These are phyloP conservation scores for Gracilaria gracilis DNA, from an alignment of 23 red algal genomes.

Conservation along the genomic window DNA sequence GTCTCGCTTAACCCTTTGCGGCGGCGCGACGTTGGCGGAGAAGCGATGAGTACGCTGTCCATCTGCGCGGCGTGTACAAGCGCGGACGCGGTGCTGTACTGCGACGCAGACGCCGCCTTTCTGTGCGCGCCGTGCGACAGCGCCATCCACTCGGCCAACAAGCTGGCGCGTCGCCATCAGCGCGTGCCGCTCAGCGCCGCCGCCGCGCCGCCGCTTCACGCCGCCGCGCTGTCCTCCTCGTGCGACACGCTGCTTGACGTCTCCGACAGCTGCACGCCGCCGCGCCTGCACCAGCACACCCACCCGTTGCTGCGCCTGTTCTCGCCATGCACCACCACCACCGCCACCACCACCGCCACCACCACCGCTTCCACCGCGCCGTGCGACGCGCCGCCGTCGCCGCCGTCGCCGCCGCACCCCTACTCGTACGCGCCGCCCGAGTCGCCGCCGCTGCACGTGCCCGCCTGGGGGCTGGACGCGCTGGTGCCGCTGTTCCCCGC, in stretches of 20 bases:
- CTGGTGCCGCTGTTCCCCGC: constrained; percentile 13
- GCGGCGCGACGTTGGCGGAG: too few relatives aligned
- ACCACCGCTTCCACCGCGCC: background rate
- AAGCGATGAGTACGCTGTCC: background rate
- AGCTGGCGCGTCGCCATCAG: constrained; percentile 18
- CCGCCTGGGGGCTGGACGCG: background rate
- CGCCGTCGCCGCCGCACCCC: too few relatives aligned
- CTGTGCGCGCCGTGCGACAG: constrained; percentile 58
- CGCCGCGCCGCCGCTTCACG: background rate
- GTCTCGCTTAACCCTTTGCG: too few relatives aligned
- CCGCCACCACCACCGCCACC: background rate
- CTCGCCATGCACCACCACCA: background rate
- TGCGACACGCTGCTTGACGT: background rate
- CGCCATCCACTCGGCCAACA: constrained; percentile 40
- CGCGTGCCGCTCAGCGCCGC: constrained; percentile 6
- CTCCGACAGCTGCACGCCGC: background rate
- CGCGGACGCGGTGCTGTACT: constrained; percentile 31
- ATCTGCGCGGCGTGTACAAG: constrained; percentile 14
- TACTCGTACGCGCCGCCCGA: too few relatives aligned
- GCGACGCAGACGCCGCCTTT: constrained; percentile 28
- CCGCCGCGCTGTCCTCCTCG: background rate
- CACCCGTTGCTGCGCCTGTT: background rate
- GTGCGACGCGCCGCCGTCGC: too few relatives aligned
- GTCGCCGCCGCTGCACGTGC: background rate
- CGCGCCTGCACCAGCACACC: background rate